Percentiles rank a stretch among this genome's conserved stretches.
These are phyloP conservation scores for Zarea fungicola DNA, from an alignment of 2,329 filamentous ascomycete species.

Conservation along the genomic window DNA sequence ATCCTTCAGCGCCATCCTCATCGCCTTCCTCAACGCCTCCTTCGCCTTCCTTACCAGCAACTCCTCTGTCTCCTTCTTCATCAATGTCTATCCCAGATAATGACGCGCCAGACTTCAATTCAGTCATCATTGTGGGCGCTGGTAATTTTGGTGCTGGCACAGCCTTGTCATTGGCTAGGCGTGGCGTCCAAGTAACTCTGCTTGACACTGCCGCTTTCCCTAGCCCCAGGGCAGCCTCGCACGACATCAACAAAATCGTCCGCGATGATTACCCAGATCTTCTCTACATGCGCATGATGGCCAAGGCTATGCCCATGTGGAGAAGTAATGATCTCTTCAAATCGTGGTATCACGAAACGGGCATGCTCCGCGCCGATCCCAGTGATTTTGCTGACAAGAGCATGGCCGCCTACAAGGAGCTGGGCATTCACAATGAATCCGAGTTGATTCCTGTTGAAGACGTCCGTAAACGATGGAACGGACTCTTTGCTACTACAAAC, in stretches of 20 bases:
- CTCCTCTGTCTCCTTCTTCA: conserved; percentile 11
- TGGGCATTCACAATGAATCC: conserved; percentile 35
- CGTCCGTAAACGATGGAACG: conserved; percentile 49
- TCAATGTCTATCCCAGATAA: conserved; percentile 8
- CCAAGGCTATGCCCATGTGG: conserved; percentile 36
- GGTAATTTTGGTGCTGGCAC: conserved; percentile 42
- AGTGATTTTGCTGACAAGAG: conserved; percentile 41
- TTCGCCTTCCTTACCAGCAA: conserved; percentile 11
- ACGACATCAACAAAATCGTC: conserved; percentile 42
- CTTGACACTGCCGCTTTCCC: conserved; percentile 32
- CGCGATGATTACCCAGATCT: conserved; percentile 37
- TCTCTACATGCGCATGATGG: conserved; percentile 36
- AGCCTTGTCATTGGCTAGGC: conserved; percentile 30
- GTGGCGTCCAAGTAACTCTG: conserved; percentile 28
- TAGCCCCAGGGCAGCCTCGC: conserved; percentile 38
- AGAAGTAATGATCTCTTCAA: conserved; percentile 44
- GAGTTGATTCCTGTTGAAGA: conserved; percentile 43
- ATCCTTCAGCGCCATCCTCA: conserved; percentile 5
- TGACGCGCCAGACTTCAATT: conserved; percentile 11
- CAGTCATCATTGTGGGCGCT: conserved; percentile 36
- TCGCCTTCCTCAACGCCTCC: conserved; percentile 7
- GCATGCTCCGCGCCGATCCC: conserved; percentile 42
- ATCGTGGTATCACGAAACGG: conserved; percentile 50
- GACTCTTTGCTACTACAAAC: conserved; percentile 51
- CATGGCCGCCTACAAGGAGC: conserved; percentile 30